These are phyloP conservation scores for Lathyrus tuberosus DNA, from an alignment of 306 rosid genomes.

Conservation along the genomic window DNA sequence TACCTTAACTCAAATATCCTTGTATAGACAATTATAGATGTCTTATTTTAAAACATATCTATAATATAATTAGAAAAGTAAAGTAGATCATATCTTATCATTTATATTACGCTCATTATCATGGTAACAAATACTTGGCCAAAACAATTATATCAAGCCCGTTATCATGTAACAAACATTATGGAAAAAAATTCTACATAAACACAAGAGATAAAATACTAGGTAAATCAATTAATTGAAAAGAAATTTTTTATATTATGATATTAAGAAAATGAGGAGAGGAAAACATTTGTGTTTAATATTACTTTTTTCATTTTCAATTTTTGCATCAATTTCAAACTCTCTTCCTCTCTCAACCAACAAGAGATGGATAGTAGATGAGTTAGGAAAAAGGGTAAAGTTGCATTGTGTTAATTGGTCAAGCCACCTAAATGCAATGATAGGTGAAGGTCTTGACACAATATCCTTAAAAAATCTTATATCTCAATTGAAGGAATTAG, in stretches of 20 bases:
- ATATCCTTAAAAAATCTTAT: constrained; percentile 28
- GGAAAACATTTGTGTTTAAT: constrained; percentile 6
- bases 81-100: background rate
- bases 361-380: constrained; percentile 52
- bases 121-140: no score
- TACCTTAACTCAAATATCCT: no score
- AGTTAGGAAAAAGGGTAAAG: constrained; percentile 43
- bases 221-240: background rate
- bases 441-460: constrained; percentile 41
- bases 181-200: background rate
- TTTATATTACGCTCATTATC: constrained; percentile 1
- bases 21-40: no score
- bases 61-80: background rate
- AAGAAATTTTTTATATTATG: background rate
- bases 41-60: background rate
- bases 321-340: constrained; percentile 27
- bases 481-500: background rate
- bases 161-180: background rate
- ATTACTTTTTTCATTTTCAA: background rate
- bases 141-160: no score
- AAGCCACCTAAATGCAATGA: constrained; percentile 45
- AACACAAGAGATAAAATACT: background rate
- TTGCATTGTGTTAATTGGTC: constrained; percentile 48
- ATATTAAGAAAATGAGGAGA: constrained; percentile 16
- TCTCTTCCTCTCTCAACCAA: constrained; percentile 47